Evolutionary conservation across 2,329 filamentous ascomycete genomes (phyloP), one percentile per base, ranked within the genome.

Genomic region (Phyllosticta citrichinensis): DNA sequence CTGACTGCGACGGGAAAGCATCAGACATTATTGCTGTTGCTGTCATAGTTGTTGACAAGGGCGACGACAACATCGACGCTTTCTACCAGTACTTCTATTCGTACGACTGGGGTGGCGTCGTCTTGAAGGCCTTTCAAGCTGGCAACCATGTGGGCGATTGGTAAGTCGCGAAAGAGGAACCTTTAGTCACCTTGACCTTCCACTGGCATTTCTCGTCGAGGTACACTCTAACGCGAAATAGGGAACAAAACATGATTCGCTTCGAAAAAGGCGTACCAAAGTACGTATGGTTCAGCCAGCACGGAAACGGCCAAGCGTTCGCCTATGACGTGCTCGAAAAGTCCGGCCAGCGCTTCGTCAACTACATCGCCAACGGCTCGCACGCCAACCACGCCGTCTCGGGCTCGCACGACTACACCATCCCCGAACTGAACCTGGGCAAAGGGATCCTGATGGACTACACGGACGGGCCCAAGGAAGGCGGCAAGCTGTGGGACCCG

Each of bases 191-290:
- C 22, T 22, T 22, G 22, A 22, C 2, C 27, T 30, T 10, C 27
- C 9, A 5, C 19, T 19, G 3, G 27, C 30, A 14, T n/a, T 30
- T 10, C 25, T 27, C 17, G n/a, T 22, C 2, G 12, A 47, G 30
- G 11, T 24, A 14, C 20, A 11, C 2, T 3, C 35, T 57, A 24
- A 57, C 25, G 40, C 10, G n/a, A 3, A n/a, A 52, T 51, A 81
- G 80, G 83, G 84, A 87, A 68, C 84, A 87, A 69, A 84, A 81
- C 60, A 86, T 86, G 83, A 76, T 88, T 33, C 83, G 85, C 11
- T 88, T 88, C 70, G 57, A 75, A 17, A 75, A 85, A 59, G 81
- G 81, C 10, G 64, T 66, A 1, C 85, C 85, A 0, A 70, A 78
- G 63, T 75, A 77, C 1, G 69, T 87, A 12, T 88, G 84, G 83